A percentile compares a stretch with the other conserved stretches of the same genome.
Conservation (phyloP, 2,329 filamentous ascomycete species). For the Xylaria sp. region DNA sequence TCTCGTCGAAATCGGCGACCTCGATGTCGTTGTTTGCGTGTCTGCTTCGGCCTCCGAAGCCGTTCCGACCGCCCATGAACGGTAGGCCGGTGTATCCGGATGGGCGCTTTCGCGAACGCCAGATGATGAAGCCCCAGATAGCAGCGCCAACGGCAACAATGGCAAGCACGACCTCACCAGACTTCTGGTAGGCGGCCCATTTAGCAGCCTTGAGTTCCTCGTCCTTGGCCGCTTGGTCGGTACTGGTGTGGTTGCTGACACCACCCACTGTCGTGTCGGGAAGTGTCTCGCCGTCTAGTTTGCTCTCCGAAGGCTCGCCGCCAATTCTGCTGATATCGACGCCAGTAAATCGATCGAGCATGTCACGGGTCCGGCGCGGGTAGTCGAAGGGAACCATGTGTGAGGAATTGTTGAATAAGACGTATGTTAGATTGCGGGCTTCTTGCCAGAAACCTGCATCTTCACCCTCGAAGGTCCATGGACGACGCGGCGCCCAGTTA, state of each 20-base stretch:
- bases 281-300: conserved; percentile 79
- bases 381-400: conserved; percentile 99
- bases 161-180: conserved; percentile 77
- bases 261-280: conserved; percentile 72
- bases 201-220: conserved; percentile 74
- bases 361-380: conserved; percentile 79
- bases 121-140: conserved; percentile 69
- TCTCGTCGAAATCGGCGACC: conserved; percentile 61
- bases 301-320: conserved; percentile 69
- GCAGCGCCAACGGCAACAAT: conserved; percentile 70
- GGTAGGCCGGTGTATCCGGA: conserved; percentile 50
- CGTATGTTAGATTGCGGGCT: conserved; percentile 90
- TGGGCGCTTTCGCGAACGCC: conserved; percentile 54
- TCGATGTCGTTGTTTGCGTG: conserved; percentile 49
- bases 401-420: conserved; percentile 89
- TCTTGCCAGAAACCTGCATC: conserved; percentile 88
- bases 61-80: conserved; percentile 34
- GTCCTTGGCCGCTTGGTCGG: conserved; percentile 62
- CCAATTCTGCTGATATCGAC: conserved; percentile 89
- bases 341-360: conserved; percentile 94
- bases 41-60: conserved; percentile 39
- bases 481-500: conserved; percentile 82
- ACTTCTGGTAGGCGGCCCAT: conserved; percentile 84
- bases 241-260: conserved; percentile 55
- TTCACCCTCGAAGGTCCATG: conserved; percentile 91